phyloP scores from a whole-genome alignment of 1,284 basidiomycete species.

The Wallemia mellicola region DNA sequence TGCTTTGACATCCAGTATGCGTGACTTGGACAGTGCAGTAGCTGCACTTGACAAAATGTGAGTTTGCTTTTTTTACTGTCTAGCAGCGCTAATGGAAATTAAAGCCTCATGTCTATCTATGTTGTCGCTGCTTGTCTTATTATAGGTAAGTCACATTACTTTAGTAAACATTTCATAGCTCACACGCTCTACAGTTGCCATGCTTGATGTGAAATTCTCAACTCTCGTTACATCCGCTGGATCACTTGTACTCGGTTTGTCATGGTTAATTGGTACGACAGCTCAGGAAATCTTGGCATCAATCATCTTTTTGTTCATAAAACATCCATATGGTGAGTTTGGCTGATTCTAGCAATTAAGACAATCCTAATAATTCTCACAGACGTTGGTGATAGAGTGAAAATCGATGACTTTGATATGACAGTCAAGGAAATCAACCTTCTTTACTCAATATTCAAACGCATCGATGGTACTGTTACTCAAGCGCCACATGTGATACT shows the following conservation, averaged over 20 bases:
- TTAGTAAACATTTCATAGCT: background rate
- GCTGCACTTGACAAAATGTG: conserved; percentile 47
- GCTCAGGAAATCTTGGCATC: conserved; percentile 25
- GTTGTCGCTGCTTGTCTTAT: conserved; percentile 37
- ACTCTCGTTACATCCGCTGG: conserved; percentile 50
- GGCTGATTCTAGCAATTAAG: too few species aligned
- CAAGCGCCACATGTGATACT: conserved; percentile 40
- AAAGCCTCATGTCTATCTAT: conserved; percentile 20
- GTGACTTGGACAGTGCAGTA: conserved; percentile 66
- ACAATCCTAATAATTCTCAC: too few species aligned
- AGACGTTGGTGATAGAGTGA: conserved; percentile 28
- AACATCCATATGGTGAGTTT: conserved; percentile 15
- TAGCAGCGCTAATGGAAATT: too few species aligned
- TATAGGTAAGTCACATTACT: conserved; percentile 24
- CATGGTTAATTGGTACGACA: conserved; percentile 55
- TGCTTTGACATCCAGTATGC: conserved; percentile 59
- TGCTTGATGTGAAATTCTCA: conserved; percentile 23
- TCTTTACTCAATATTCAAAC: conserved; percentile 31
- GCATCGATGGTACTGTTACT: conserved; percentile 20
- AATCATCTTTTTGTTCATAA: conserved; percentile 62
- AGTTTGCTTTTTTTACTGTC: too few species aligned
- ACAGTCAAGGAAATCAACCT: conserved; percentile 66
- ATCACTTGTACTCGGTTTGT: conserved; percentile 50
- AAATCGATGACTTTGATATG: conserved; percentile 14
- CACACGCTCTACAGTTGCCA: background rate